Evolutionary conservation across 2,329 filamentous ascomycete genomes (phyloP).

Genomic region (Hypoxylon sp.): DNA sequence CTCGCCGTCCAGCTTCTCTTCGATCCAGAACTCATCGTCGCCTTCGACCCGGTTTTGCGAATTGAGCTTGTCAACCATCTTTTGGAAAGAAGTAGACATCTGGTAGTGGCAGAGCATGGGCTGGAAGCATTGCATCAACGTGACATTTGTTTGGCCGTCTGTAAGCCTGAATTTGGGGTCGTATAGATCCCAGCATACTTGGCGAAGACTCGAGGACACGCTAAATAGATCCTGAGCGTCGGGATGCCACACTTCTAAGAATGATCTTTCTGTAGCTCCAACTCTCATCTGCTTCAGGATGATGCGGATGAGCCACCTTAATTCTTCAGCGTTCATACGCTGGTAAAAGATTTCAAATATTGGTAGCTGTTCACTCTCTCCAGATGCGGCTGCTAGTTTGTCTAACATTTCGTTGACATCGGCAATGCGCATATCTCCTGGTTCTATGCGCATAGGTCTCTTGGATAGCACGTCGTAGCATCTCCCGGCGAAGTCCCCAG

Average conservation of each 20-base stretch:
- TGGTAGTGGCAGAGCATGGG: constrained; percentile 96
- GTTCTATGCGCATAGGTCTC: constrained; percentile 79
- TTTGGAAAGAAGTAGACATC: constrained; percentile 81
- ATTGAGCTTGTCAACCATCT: constrained; percentile 77
- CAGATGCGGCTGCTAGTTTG: constrained; percentile 78
- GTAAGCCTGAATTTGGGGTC: constrained; percentile 81
- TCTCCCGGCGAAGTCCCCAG: constrained; percentile 92
- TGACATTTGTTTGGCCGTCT: constrained; percentile 80
- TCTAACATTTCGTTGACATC: constrained; percentile 93
- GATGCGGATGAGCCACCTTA: constrained; percentile 95
- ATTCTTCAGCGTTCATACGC: constrained; percentile 91
- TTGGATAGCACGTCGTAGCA: constrained; percentile 91
- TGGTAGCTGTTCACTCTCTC: constrained; percentile 86
- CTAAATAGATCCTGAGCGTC: constrained; percentile 86
- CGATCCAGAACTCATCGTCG: constrained; percentile 90
- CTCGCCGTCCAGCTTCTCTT: constrained; percentile 97
- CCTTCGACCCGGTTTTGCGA: constrained; percentile 71
- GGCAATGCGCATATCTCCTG: constrained; percentile 85
- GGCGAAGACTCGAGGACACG: constrained; percentile 88
- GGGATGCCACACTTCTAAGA: constrained; percentile 86
- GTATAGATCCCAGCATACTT: constrained; percentile 94
- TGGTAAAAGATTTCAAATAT: constrained; percentile 89
- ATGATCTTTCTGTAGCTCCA: constrained; percentile 87
- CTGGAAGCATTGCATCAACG: constrained; percentile 95
- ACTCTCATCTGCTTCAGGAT: constrained; percentile 84